phyloP scores from a whole-genome alignment of 2,329 filamentous ascomycete genomes.

The Venturia nashicola region DNA sequence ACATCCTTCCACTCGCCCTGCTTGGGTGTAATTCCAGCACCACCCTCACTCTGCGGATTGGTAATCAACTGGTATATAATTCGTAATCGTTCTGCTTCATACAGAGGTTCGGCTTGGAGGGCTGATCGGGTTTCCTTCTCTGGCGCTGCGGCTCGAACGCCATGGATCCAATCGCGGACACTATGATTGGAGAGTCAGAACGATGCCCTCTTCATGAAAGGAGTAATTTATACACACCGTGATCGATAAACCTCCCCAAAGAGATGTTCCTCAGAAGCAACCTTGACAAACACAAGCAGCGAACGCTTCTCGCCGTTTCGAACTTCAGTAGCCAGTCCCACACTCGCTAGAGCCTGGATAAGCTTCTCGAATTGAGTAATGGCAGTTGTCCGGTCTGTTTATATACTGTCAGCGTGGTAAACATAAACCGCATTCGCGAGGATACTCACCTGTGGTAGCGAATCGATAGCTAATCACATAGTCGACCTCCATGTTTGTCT shows the following conservation, averaged over 20 bases:
- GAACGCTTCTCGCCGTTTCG: conserved; percentile 65
- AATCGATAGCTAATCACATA: conserved; percentile 78
- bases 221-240: conserved; percentile 34
- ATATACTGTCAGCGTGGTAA: conserved; percentile 11
- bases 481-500: conserved; percentile 52
- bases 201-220: not conserved
- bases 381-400: conserved; percentile 53
- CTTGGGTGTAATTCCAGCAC: conserved; percentile 38
- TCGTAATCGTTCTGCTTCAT: conserved; percentile 76
- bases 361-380: conserved; percentile 67
- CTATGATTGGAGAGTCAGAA: conserved; percentile 28
- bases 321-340: conserved; percentile 81
- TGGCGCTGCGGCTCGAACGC: conserved; percentile 67
- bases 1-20: conserved; percentile 38
- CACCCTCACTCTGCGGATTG: conserved; percentile 33
- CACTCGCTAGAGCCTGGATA: conserved; percentile 58
- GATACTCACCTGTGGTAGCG: conserved; percentile 46
- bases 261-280: conserved; percentile 64
- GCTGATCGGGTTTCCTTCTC: conserved; percentile 57
- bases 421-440: not conserved
- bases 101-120: conserved; percentile 63
- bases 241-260: conserved; percentile 73
- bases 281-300: conserved; percentile 70
- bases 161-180: conserved; percentile 88
- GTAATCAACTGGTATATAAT: conserved; percentile 69